Evolutionary conservation across 441 rosid species (phyloP).

Genomic region (Pelargonium cotyledonis): DNA sequence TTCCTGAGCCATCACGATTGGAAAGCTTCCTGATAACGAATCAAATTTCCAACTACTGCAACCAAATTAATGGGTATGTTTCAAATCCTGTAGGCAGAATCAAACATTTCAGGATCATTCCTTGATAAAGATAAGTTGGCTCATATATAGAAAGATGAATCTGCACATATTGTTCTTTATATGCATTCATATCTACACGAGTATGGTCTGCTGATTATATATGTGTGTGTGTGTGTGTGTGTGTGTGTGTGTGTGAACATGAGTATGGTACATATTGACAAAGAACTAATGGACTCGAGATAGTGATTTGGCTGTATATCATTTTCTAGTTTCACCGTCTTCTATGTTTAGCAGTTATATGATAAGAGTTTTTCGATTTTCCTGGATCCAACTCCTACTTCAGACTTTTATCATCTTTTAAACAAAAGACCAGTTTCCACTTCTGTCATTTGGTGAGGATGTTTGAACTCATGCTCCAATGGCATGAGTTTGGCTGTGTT

Average conservation of each 20-base stretch:
- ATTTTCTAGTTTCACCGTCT: neutral
- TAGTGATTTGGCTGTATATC: neutral
- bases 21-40: slow-evolving; percentile 91
- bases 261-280: too few species aligned
- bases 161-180: neutral
- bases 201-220: too few species aligned
- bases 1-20: slow-evolving; percentile 85
- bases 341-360: neutral
- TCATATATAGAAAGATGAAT: too few species aligned
- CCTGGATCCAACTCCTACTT: too few species aligned
- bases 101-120: neutral
- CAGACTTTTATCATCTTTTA: too few species aligned
- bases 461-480: neutral
- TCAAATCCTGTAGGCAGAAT: neutral
- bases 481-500: neutral
- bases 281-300: neutral
- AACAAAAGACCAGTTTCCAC: neutral
- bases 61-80: slow-evolving; percentile 89
- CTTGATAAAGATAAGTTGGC: neutral
- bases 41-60: slow-evolving; percentile 85
- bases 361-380: too few species aligned
- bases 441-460: neutral
- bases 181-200: neutral
- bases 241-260: too few species aligned
- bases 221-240: too few species aligned